Percentiles rank a stretch among this genome's conserved stretches.
Conservation (phyloP, 176 grass and related monocot genomes). For the Oryza coarctata region DNA sequence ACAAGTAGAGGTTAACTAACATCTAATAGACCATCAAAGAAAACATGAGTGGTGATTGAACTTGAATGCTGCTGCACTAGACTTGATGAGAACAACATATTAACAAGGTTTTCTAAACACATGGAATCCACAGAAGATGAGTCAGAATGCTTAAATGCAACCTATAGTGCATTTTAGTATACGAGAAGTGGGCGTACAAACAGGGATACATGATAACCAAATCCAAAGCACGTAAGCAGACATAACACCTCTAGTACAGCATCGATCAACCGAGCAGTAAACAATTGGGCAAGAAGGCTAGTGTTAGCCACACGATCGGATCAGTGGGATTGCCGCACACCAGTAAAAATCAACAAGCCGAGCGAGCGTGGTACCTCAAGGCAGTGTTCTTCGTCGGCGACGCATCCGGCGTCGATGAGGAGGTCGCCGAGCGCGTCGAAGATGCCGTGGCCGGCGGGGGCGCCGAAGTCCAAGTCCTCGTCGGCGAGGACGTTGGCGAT, state of each 20-base stretch:
- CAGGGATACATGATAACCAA: background rate
- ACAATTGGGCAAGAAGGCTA: background rate
- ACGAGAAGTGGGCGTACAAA: background rate
- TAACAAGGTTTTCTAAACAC: background rate
- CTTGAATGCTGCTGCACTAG: background rate
- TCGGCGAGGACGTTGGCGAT: conserved; percentile 97
- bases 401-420: conserved; percentile 76
- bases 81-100: background rate
- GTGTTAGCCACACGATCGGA: background rate
- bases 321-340: background rate
- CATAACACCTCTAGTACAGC: background rate
- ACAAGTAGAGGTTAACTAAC: background rate
- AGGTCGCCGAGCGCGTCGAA: conserved; percentile 83
- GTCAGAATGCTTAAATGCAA: background rate
- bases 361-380: conserved; percentile 37
- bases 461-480: conserved; percentile 94
- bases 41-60: background rate
- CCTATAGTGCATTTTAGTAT: background rate
- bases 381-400: conserved; percentile 62
- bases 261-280: background rate
- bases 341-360: background rate
- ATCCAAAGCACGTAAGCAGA: background rate
- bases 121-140: background rate
- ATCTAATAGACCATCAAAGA: conserved; percentile 8
- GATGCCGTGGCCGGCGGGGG: conserved; percentile 70